Percentiles rank a stretch among this genome's conserved stretches.
phyloP scores from a whole-genome alignment of 305 asterid species.

The Solanum hybrid region DNA sequence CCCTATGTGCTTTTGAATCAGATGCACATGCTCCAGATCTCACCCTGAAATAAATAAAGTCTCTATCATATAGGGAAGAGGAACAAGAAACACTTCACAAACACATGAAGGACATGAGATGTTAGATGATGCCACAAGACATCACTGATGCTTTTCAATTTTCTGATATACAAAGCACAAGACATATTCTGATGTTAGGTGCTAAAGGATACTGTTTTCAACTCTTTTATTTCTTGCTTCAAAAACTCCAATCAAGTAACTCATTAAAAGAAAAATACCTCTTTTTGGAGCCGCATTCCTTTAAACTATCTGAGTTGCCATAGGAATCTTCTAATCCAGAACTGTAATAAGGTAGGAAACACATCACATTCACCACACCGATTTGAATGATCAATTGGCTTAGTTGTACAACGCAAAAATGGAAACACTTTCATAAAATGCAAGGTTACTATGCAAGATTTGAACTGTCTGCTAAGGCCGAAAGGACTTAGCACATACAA shows the following conservation, averaged over 20 bases:
- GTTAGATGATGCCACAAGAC: background rate
- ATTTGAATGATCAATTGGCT: background rate
- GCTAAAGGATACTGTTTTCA: background rate
- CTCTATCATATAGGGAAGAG: background rate
- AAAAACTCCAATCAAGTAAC: background rate
- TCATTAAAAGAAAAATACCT: constrained; percentile 21
- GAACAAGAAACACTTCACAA: background rate
- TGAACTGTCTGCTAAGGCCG: background rate
- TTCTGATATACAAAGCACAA: background rate
- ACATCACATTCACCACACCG: background rate
- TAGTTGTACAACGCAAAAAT: background rate
- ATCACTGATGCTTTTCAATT: background rate
- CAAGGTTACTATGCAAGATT: background rate
- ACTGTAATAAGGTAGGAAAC: constrained; percentile 18
- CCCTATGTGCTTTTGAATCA: constrained; percentile 50
- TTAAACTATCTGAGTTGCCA: constrained; percentile 22
- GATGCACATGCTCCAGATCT: constrained; percentile 32
- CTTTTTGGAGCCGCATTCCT: constrained; percentile 34
- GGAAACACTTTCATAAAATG: background rate
- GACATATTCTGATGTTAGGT: background rate
- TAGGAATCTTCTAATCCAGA: constrained; percentile 28
- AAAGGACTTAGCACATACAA: background rate
- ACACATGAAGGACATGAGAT: background rate
- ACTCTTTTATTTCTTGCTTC: background rate
- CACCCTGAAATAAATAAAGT: constrained; percentile 14